phyloP scores from a whole-genome alignment of 495 filamentous ascomycete species.

The Penicillium bovifimosum region DNA sequence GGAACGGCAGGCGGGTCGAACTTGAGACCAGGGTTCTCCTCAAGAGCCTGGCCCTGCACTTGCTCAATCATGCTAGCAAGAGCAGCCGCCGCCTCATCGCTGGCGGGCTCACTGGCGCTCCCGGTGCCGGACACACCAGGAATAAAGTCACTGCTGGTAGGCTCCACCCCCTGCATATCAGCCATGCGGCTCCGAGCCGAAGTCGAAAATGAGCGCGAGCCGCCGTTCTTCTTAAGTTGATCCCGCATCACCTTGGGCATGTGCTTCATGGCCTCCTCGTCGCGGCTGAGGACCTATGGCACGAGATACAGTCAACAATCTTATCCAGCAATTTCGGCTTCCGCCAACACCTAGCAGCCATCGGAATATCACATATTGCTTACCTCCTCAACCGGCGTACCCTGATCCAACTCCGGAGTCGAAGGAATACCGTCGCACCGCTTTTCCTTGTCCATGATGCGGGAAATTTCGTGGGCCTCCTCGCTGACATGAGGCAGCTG shows the following conservation, averaged over 20 bases:
- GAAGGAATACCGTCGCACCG: constrained; percentile 42
- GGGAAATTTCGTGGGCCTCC: constrained; percentile 54
- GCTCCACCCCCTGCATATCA: constrained; percentile 16
- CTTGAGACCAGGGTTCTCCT: constrained; percentile 55
- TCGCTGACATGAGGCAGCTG: constrained; percentile 57
- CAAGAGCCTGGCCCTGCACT: constrained; percentile 28
- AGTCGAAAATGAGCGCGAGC: constrained; percentile 56
- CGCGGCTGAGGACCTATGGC: constrained; percentile 57
- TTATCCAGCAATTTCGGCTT: neutral
- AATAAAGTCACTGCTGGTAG: constrained; percentile 1
- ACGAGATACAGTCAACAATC: neutral
- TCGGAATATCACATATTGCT: constrained; percentile 9
- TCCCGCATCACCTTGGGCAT: constrained; percentile 66
- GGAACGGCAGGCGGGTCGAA: constrained; percentile 67
- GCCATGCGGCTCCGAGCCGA: constrained; percentile 35
- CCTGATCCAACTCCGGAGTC: constrained; percentile 59
- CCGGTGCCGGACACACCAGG: neutral
- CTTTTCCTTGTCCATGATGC: constrained; percentile 44
- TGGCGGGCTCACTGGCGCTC: constrained; percentile 10
- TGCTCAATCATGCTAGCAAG: constrained; percentile 38
- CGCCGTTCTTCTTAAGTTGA: constrained; percentile 41
- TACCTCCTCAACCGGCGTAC: constrained; percentile 62
- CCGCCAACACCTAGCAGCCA: neutral
- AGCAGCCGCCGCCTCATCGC: constrained; percentile 27
- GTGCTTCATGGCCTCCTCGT: constrained; percentile 56